phyloP scores from a whole-genome alignment of 306 rosid genomes.

The Sicyos edulis region DNA sequence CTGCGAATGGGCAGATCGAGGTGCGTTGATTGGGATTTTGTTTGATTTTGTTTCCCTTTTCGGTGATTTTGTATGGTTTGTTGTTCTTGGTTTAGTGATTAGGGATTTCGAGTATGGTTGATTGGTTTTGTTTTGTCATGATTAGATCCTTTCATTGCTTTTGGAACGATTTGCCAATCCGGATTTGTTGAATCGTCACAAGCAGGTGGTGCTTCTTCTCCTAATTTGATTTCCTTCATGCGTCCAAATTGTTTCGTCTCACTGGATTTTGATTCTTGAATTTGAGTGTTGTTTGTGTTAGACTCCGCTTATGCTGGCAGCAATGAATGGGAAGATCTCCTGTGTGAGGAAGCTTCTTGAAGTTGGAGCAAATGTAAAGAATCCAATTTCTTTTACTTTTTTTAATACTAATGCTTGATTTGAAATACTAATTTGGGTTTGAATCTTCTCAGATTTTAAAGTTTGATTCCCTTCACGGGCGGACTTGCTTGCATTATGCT shows the following conservation, averaged over 20 bases:
- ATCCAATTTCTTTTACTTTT: constrained; percentile 14
- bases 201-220: constrained; percentile 47
- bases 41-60: not conserved
- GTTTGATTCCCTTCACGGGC: constrained; percentile 79
- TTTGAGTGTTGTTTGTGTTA: constrained; percentile 40
- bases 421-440: constrained; percentile 13
- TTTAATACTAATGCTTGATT: not conserved
- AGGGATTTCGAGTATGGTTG: constrained; percentile 12
- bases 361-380: constrained; percentile 79
- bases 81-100: not conserved
- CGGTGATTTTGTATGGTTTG: not conserved
- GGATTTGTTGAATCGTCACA: constrained; percentile 84
- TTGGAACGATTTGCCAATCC: constrained; percentile 71
- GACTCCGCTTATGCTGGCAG: constrained; percentile 97
- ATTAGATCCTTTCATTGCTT: constrained; percentile 67
- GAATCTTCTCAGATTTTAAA: constrained; percentile 53
- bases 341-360: constrained; percentile 73
- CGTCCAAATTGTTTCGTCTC: constrained; percentile 7
- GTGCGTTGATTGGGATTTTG: constrained; percentile 27
- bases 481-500: constrained; percentile 94
- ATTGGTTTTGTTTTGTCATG: constrained; percentile 11
- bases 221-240: constrained; percentile 15
- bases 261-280: constrained; percentile 19
- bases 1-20: constrained; percentile 97
- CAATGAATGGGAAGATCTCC: constrained; percentile 87